Percentiles rank a stretch among this genome's conserved stretches.
phyloP scores from a whole-genome alignment of 179 eudicot species.

The Corrigiola litoralis region DNA sequence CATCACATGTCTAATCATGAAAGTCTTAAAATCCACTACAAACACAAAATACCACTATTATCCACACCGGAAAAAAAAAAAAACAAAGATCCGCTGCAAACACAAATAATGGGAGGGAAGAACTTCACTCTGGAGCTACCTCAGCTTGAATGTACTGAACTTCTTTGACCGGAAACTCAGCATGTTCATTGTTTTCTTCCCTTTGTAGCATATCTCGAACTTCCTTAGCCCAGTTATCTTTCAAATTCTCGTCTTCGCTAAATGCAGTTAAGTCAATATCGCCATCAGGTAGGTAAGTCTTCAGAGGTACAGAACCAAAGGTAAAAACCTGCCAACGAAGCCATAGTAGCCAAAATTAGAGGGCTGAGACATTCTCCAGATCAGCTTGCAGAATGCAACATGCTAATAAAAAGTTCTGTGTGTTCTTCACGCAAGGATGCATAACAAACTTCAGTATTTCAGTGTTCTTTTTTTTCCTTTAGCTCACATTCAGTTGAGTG shows the following conservation, averaged over 20 bases:
- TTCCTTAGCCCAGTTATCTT: constrained; percentile 76
- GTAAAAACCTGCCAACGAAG: constrained; percentile 63
- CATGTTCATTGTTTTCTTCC: constrained; percentile 82
- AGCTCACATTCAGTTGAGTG: background rate
- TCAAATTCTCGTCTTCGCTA: constrained; percentile 50
- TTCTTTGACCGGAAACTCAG: constrained; percentile 88
- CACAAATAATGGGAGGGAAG: background rate
- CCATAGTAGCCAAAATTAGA: constrained; percentile 8
- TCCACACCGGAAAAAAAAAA: too few species aligned
- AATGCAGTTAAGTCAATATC: constrained; percentile 90
- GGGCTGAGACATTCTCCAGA: background rate
- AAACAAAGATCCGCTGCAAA: too few species aligned
- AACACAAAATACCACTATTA: background rate
- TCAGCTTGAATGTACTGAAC: constrained; percentile 98
- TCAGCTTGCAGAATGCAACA: background rate
- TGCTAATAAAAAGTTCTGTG: constrained; percentile 1
- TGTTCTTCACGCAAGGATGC: too few species aligned
- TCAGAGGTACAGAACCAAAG: constrained; percentile 95
- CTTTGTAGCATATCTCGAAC: constrained; percentile 69
- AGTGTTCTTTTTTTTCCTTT: background rate
- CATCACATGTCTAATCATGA: background rate
- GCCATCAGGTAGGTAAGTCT: constrained; percentile 96
- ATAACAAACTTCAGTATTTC: background rate
- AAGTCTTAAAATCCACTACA: constrained; percentile 1
- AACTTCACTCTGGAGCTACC: constrained; percentile 36